A percentile compares a stretch with the other conserved stretches of the same genome.
Conservation (phyloP, 805 yeast genomes). For the Yarrowia osloensis region DNA sequence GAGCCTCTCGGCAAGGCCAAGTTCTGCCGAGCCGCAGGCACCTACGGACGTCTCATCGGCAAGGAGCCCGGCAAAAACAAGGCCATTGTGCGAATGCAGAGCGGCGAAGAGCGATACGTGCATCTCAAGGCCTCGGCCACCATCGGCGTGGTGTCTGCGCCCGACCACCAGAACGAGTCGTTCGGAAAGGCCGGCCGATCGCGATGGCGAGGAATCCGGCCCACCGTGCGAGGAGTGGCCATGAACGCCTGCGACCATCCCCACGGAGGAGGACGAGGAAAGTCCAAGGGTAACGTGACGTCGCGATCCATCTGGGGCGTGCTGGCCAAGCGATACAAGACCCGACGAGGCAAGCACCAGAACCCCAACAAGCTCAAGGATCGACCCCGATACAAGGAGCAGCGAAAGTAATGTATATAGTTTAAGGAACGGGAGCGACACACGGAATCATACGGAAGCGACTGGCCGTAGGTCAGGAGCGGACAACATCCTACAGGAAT, state of each 20-base stretch:
- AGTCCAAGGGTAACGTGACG: constrained; percentile 91
- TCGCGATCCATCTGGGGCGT: constrained; percentile 98
- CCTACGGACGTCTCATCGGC: constrained; percentile 84
- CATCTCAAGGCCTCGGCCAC: constrained; percentile 88
- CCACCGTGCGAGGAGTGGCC: constrained; percentile 96
- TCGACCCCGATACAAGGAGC: constrained; percentile 76
- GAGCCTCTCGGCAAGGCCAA: constrained; percentile 76
- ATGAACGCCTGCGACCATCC: constrained; percentile 98
- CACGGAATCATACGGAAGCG: no score
- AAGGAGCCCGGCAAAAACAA: constrained; percentile 68
- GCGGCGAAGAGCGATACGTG: constrained; percentile 93
- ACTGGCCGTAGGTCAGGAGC: no score
- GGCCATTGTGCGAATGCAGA: constrained; percentile 79
- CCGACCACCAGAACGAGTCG: constrained; percentile 84
- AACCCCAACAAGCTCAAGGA: constrained; percentile 86
- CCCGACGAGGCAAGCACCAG: constrained; percentile 84
- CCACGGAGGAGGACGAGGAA: constrained; percentile 99
- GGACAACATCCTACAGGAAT: no score
- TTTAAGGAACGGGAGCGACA: not conserved
- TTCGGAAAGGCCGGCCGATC: constrained; percentile 97
- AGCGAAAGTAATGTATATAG: constrained; percentile 33
- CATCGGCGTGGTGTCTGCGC: constrained; percentile 87
- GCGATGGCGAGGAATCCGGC: constrained; percentile 90
- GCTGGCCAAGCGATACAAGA: constrained; percentile 85
- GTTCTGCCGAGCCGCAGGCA: constrained; percentile 91